Percentiles rank a stretch among this genome's conserved stretches.
Conservation (phyloP, 2,329 filamentous ascomycete genomes). For the Aspergillus terreus region DNA sequence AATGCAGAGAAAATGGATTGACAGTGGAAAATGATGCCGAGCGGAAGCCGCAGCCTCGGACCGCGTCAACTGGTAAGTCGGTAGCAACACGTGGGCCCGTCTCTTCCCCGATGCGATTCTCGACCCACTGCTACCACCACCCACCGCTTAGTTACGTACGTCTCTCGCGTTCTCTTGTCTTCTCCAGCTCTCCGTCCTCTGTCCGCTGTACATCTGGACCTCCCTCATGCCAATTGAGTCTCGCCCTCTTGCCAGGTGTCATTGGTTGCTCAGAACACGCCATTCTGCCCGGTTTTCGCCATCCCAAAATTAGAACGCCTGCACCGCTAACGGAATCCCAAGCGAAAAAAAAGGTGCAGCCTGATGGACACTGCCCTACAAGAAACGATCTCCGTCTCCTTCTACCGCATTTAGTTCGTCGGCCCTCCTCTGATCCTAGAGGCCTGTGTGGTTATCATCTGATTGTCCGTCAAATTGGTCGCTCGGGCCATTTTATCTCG, state of each 20-base stretch:
- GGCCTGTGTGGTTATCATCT: not conserved
- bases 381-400: constrained; percentile 3
- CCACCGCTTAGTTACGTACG: not conserved
- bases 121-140: not conserved
- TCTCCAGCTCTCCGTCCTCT: not conserved
- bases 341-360: constrained; percentile 22
- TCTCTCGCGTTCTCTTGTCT: constrained; percentile 2
- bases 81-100: not conserved
- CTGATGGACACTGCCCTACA: constrained; percentile 23
- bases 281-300: not conserved
- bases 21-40: not conserved
- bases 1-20: too few species aligned
- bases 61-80: not conserved
- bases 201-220: not conserved
- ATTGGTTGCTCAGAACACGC: not conserved
- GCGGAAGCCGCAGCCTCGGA: not conserved
- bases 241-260: not conserved
- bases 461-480: not conserved
- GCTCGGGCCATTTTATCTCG: too few species aligned
- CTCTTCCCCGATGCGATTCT: not conserved
- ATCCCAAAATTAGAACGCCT: constrained; percentile 9
- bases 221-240: not conserved
- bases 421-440: not conserved
- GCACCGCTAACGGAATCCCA: not conserved
- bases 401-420: constrained; percentile 5